Conservation (phyloP, 2,329 filamentous ascomycete genomes). For the Lasiodiplodia hormozganensis region DNA sequence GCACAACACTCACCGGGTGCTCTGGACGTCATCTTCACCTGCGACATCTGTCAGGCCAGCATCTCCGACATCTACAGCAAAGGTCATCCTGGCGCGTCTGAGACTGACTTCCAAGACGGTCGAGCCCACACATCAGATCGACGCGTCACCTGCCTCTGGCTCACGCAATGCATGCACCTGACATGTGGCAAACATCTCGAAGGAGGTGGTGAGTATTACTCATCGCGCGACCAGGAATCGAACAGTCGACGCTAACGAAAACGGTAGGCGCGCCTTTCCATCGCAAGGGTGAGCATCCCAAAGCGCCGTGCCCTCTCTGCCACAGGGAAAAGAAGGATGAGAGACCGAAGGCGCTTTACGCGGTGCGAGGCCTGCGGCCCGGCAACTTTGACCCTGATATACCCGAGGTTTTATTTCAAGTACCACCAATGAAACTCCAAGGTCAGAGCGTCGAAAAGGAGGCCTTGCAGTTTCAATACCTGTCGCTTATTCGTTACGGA, state of each 20-base stretch:
- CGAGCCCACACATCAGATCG: conserved; percentile 46
- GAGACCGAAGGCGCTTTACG: conserved; percentile 49
- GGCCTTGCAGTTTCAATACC: conserved; percentile 58
- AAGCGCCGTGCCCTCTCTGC: conserved; percentile 56
- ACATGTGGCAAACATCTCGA: conserved; percentile 57
- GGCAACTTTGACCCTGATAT: conserved; percentile 54
- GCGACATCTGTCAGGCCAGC: conserved; percentile 54
- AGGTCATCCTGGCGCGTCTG: conserved; percentile 39
- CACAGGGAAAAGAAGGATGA: conserved; percentile 44
- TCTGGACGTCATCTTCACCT: conserved; percentile 57
- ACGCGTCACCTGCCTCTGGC: conserved; percentile 54
- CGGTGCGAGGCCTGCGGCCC: conserved; percentile 51
- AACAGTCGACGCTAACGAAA: neutral
- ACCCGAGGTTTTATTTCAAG: conserved; percentile 50
- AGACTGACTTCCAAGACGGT: conserved; percentile 31
- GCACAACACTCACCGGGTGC: conserved; percentile 29
- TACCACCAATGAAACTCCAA: conserved; percentile 54
- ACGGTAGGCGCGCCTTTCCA: conserved; percentile 55
- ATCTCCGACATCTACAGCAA: conserved; percentile 54
- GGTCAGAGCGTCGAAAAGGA: conserved; percentile 46
- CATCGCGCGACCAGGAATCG: neutral
- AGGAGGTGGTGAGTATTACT: conserved; percentile 51
- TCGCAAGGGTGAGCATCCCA: conserved; percentile 47
- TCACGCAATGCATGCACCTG: conserved; percentile 58
- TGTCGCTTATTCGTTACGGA: conserved; percentile 44